A percentile compares a stretch with the other conserved stretches of the same genome.
These are phyloP conservation scores for Kregervanrija fluxuum DNA, from an alignment of 805 yeast species.

Conservation along the genomic window DNA sequence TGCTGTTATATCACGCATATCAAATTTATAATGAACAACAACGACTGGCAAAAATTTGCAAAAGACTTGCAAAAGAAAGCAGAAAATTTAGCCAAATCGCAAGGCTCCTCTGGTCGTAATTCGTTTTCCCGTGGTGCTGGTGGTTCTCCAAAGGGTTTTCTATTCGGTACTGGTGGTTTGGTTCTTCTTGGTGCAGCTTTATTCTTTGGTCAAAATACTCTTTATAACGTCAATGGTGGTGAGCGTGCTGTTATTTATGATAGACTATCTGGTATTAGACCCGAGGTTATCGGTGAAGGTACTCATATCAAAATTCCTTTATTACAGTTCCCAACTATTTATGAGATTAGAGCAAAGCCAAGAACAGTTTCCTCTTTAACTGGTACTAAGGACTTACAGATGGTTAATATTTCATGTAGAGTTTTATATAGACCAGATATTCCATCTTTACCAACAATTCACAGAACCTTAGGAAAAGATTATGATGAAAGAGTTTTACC, in stretches of 20 bases:
- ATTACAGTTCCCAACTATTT: conserved; percentile 86
- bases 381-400: conserved; percentile 96
- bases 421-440: conserved; percentile 88
- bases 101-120: conserved; percentile 22
- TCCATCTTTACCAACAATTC: conserved; percentile 70
- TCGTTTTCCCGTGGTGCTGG: conserved; percentile 9
- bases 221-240: conserved; percentile 95
- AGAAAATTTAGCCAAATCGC: conserved; percentile 31
- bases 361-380: conserved; percentile 93
- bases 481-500: conserved; percentile 97
- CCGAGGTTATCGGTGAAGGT: conserved; percentile 83
- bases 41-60: conserved; percentile 47
- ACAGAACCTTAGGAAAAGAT: conserved; percentile 87
- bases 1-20: too few relatives aligned
- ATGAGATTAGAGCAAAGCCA: conserved; percentile 96
- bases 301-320: conserved; percentile 93
- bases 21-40: conserved; percentile 24
- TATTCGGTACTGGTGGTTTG: conserved; percentile 60
- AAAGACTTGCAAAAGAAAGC: conserved; percentile 41
- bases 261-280: conserved; percentile 76
- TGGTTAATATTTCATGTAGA: conserved; percentile 99
- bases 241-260: conserved; percentile 95
- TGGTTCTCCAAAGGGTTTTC: conserved; percentile 41
- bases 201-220: conserved; percentile 43
- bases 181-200: conserved; percentile 53